phyloP scores from a whole-genome alignment of 106 monocot genomes.

The Allium fistulosum region DNA sequence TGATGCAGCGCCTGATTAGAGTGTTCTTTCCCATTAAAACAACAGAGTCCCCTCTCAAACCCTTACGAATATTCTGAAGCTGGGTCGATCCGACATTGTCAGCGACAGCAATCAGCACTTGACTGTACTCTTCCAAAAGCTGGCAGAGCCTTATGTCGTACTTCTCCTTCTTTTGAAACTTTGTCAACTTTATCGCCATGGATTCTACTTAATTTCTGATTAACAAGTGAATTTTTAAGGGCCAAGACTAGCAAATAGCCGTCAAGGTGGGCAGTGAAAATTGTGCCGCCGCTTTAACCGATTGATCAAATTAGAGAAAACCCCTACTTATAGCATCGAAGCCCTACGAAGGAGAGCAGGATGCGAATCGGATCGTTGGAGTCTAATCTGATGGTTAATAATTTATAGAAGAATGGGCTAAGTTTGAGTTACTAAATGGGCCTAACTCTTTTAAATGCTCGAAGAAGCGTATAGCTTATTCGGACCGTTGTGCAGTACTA shows the following conservation, averaged over 20 bases:
- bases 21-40: constrained; percentile 94
- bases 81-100: constrained; percentile 86
- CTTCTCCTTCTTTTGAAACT: constrained; percentile 73
- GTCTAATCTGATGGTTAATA: too few relatives aligned
- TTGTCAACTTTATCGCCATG: constrained; percentile 69
- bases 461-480: too few relatives aligned
- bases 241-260: constrained; percentile 26
- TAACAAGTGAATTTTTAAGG: neutral
- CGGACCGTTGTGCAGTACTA: too few relatives aligned
- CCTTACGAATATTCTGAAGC: constrained; percentile 60
- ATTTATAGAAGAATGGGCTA: too few relatives aligned
- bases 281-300: constrained; percentile 35
- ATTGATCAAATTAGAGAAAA: neutral
- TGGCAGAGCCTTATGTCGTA: constrained; percentile 72
- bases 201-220: neutral
- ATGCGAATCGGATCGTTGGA: too few relatives aligned
- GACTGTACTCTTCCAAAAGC: constrained; percentile 66
- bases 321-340: neutral
- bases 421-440: too few relatives aligned
- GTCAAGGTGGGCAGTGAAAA: constrained; percentile 32
- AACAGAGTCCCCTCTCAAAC: constrained; percentile 61
- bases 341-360: too few relatives aligned
- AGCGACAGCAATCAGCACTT: constrained; percentile 58
- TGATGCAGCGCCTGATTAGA: constrained; percentile 78
- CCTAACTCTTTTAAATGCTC: too few relatives aligned